A percentile compares a stretch with the other conserved stretches of the same genome.
These are phyloP conservation scores for Dothideomycetes sp. DNA, from an alignment of 2,329 filamentous ascomycete genomes.

Conservation along the genomic window DNA sequence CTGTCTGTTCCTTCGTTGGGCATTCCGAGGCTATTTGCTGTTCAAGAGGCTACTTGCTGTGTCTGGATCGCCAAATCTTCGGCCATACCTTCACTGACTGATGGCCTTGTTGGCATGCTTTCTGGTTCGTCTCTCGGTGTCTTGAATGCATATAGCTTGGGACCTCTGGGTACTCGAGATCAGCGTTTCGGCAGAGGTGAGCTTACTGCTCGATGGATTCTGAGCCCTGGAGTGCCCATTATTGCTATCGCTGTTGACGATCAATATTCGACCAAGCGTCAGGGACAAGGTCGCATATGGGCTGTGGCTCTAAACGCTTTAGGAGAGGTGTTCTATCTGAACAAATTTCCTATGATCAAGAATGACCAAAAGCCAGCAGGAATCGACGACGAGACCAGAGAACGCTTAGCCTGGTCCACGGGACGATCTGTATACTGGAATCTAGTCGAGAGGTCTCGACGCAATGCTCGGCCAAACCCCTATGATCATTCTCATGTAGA, in stretches of 20 bases:
- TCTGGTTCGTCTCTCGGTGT: constrained; percentile 76
- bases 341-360: constrained; percentile 53
- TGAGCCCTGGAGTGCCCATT: constrained; percentile 89
- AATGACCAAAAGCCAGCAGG: constrained; percentile 24
- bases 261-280: constrained; percentile 62
- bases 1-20: constrained; percentile 57
- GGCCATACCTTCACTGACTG: constrained; percentile 60
- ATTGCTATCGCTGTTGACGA: constrained; percentile 77
- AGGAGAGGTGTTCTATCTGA: constrained; percentile 82
- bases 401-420: constrained; percentile 67
- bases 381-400: constrained; percentile 41
- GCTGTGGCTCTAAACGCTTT: constrained; percentile 89
- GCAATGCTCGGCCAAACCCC: constrained; percentile 61
- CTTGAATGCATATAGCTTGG: constrained; percentile 69
- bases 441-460: constrained; percentile 66
- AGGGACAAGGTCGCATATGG: constrained; percentile 66
- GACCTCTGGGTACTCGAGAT: constrained; percentile 36
- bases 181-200: constrained; percentile 62
- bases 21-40: constrained; percentile 64
- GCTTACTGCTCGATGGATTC: constrained; percentile 77
- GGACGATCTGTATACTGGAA: constrained; percentile 75
- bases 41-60: constrained; percentile 62
- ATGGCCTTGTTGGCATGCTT: constrained; percentile 72
- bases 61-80: constrained; percentile 86
- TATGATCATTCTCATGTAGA: constrained; percentile 56